These are phyloP conservation scores for Odonthalia washingtoniensis DNA, from an alignment of 31 red algal genomes.

Conservation along the genomic window DNA sequence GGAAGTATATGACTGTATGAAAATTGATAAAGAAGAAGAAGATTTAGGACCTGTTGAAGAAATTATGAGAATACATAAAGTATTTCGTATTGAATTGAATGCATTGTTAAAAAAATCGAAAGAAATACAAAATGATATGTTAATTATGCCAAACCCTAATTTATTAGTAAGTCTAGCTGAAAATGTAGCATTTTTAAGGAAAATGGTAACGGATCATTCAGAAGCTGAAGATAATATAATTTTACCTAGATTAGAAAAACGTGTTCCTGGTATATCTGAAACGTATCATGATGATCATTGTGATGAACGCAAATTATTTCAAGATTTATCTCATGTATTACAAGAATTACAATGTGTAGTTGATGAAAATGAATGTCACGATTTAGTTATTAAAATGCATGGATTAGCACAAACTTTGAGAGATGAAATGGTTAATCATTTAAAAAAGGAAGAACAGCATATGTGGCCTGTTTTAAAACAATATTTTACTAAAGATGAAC, in stretches of 20 bases:
- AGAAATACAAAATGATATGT: conserved; percentile 55
- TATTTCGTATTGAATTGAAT: conserved; percentile 92
- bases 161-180: conserved; percentile 69
- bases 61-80: conserved; percentile 95
- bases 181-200: conserved; percentile 80
- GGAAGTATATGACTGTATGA: conserved; percentile 45
- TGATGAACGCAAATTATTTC: conserved; percentile 85
- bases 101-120: conserved; percentile 60
- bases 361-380: conserved; percentile 55
- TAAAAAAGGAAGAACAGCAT: conserved; percentile 87
- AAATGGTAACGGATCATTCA: conserved; percentile 95
- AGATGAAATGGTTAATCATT: conserved; percentile 87
- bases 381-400: conserved; percentile 65
- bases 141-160: conserved; percentile 76
- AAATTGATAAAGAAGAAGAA: conserved; percentile 45
- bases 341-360: conserved; percentile 81
- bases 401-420: conserved; percentile 70
- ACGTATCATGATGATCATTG: conserved; percentile 89
- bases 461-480: conserved; percentile 90
- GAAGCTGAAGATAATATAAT: conserved; percentile 93
- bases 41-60: conserved; percentile 86
- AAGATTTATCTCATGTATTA: conserved; percentile 56
- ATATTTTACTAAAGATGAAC: conserved; percentile 82
- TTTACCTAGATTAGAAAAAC: conserved; percentile 84
- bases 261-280: conserved; percentile 80